Conservation (phyloP, 2,329 filamentous ascomycete genomes). For the Claviceps lovelessii region DNA sequence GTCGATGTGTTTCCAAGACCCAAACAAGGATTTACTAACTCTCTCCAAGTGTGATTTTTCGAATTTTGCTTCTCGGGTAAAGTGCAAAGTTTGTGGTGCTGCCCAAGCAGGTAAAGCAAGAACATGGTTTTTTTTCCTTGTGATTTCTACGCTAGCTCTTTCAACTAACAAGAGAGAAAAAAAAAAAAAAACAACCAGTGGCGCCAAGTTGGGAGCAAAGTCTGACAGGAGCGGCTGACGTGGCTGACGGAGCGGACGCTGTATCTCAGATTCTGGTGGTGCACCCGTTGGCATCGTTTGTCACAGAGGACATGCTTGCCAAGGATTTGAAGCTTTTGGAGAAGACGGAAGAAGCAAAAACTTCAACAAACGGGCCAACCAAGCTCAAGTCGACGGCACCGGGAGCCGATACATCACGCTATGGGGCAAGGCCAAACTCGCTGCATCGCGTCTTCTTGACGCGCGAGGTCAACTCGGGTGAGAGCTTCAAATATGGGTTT, state of each 20-base stretch:
- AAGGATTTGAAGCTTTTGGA: conserved; percentile 63
- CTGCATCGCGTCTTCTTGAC: conserved; percentile 64
- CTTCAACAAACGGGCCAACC: conserved; percentile 29
- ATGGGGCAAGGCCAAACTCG: conserved; percentile 60
- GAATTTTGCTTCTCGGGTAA: conserved; percentile 24
- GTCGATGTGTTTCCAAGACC: background rate
- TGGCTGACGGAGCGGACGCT: conserved; percentile 34
- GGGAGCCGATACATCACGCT: conserved; percentile 39
- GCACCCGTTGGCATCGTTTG: conserved; percentile 53
- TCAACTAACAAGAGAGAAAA: background rate
- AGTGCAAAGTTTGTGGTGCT: conserved; percentile 25
- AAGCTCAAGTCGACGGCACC: conserved; percentile 48
- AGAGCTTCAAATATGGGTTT: conserved; percentile 71
- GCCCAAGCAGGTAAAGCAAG: conserved; percentile 16
- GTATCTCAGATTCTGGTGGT: conserved; percentile 66
- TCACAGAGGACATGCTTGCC: conserved; percentile 58
- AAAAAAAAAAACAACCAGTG: background rate
- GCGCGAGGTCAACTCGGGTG: conserved; percentile 54
- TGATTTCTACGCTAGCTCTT: background rate
- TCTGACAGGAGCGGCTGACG: conserved; percentile 34
- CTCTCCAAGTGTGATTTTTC: conserved; percentile 22
- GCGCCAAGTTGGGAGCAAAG: conserved; percentile 19
- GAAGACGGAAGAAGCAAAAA: conserved; percentile 36
- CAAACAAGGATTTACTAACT: conserved; percentile 7
- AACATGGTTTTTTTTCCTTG: background rate